These are phyloP conservation scores for Suhomyces bokatorum DNA, from an alignment of 1,139 yeast species.

Conservation along the genomic window DNA sequence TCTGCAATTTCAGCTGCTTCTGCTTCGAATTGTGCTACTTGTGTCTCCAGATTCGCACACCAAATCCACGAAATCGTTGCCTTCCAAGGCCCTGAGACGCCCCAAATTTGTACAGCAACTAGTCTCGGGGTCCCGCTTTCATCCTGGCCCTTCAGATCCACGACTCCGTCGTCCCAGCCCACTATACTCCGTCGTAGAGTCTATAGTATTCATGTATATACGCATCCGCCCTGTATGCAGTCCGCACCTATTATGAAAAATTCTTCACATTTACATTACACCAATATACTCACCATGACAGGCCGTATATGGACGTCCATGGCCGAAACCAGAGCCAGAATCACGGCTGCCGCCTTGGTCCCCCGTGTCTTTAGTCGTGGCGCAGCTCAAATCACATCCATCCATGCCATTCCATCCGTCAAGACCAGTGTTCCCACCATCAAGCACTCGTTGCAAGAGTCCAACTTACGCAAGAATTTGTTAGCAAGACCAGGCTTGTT, in stretches of 20 bases:
- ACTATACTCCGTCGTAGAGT: not conserved
- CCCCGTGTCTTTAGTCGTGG: conserved; percentile 28
- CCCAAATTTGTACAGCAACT: too few relatives aligned
- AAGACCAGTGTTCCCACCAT: conserved; percentile 44
- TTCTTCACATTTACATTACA: not conserved
- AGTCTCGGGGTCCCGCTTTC: too few relatives aligned
- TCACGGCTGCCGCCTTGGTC: not conserved
- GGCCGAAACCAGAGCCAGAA: not conserved
- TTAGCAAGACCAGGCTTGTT: conserved; percentile 80
- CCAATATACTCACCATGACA: conserved; percentile 2
- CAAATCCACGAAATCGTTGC: too few relatives aligned
- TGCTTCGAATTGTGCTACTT: not conserved
- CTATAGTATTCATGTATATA: conserved; percentile 5
- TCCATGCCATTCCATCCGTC: conserved; percentile 53
- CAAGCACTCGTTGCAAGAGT: conserved; percentile 57
- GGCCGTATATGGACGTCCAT: conserved; percentile 6
- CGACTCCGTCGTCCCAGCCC: too few relatives aligned
- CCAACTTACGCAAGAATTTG: conserved; percentile 65
- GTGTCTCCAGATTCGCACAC: too few relatives aligned
- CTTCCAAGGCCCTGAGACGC: too few relatives aligned
- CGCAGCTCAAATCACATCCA: conserved; percentile 54
- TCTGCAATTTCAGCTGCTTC: too few relatives aligned
- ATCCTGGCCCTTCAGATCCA: too few relatives aligned
- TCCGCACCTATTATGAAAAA: conserved; percentile 1
- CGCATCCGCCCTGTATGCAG: conserved; percentile 7